Evolutionary conservation across 305 asterid species (phyloP).

Genomic region (Andrographis paniculata): DNA sequence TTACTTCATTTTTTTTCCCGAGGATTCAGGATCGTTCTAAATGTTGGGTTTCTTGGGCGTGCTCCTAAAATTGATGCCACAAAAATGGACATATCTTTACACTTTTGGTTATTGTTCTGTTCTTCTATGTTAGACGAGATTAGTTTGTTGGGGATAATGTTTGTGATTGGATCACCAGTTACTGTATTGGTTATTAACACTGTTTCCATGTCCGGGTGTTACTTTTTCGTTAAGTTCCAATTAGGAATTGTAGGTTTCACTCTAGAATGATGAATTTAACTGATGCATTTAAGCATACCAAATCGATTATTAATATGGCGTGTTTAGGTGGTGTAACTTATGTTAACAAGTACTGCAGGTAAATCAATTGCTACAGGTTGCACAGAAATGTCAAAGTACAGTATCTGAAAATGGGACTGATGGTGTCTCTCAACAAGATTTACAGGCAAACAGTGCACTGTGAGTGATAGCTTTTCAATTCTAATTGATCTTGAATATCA

Average conservation of each 20-base stretch:
- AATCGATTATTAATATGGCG: neutral
- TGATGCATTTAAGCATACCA: neutral
- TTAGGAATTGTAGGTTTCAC: too few relatives aligned
- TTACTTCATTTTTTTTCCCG: neutral
- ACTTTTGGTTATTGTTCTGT: neutral
- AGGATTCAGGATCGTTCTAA: too few relatives aligned
- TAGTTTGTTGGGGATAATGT: too few relatives aligned
- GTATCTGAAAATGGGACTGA: constrained; percentile 73
- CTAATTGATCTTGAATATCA: constrained; percentile 1
- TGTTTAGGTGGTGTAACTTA: constrained; percentile 14
- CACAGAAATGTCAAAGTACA: constrained; percentile 81
- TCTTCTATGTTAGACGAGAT: too few relatives aligned
- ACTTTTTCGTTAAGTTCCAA: too few relatives aligned
- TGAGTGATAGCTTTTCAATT: constrained; percentile 26
- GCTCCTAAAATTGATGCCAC: neutral
- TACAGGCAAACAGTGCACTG: constrained; percentile 80
- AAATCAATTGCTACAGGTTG: constrained; percentile 79
- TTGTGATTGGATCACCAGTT: too few relatives aligned
- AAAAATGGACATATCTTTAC: neutral
- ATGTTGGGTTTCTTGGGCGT: too few relatives aligned
- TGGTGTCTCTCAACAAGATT: constrained; percentile 68
- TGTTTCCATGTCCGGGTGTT: too few relatives aligned
- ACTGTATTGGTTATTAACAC: too few relatives aligned
- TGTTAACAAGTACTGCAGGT: constrained; percentile 43
- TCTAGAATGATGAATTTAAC: neutral